Conservation (phyloP, 352 stramenopile species). For the Globisporangium solare region DNA sequence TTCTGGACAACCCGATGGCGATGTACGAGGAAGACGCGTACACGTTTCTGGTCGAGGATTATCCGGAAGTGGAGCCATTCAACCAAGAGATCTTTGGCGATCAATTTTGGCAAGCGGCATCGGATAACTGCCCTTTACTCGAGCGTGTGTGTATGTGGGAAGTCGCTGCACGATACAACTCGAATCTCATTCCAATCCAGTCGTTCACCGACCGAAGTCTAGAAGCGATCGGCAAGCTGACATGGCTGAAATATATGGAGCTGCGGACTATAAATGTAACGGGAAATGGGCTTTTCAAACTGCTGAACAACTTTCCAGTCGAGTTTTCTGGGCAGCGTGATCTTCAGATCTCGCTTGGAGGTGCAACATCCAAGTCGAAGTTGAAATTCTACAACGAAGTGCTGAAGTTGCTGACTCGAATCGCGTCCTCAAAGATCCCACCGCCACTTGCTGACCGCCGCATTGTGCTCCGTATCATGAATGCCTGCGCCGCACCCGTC, state of each 20-base stretch:
- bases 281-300: constrained; percentile 32
- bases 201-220: constrained; percentile 31
- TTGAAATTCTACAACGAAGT: constrained; percentile 34
- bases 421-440: constrained; percentile 7
- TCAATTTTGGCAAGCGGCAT: constrained; percentile 26
- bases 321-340: constrained; percentile 21
- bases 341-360: constrained; percentile 21
- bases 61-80: constrained; percentile 22
- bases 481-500: constrained; percentile 20
- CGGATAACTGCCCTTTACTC: constrained; percentile 23
- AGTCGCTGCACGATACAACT: constrained; percentile 20
- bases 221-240: constrained; percentile 23
- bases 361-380: constrained; percentile 6
- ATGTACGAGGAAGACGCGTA: constrained; percentile 23
- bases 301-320: constrained; percentile 24
- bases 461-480: constrained; percentile 32
- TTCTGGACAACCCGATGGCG: constrained; percentile 15
- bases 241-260: constrained; percentile 22
- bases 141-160: constrained; percentile 25
- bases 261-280: constrained; percentile 27
- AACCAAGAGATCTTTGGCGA: constrained; percentile 33
- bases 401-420: constrained; percentile 18
- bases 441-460: constrained; percentile 17
- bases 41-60: constrained; percentile 17
- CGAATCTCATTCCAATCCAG: constrained; percentile 19